Evolutionary conservation across 371 early-diverging fungal genomes (phyloP).

Genomic region (Mortierella polycephala): DNA sequence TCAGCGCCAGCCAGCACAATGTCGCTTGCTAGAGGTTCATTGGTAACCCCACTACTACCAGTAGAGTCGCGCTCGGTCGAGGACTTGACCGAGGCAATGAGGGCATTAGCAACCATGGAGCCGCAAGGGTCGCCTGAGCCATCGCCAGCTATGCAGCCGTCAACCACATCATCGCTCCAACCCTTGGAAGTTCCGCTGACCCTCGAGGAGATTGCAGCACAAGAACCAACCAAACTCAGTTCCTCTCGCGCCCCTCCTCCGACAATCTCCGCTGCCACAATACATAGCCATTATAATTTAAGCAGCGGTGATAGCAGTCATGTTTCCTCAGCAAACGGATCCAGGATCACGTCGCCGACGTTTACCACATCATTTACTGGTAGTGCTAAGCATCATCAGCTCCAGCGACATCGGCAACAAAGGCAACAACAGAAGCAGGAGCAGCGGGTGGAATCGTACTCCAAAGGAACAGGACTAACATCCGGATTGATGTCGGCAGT

Average conservation of each 20-base stretch:
- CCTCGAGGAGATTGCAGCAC: constrained; percentile 40
- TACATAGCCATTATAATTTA: background rate
- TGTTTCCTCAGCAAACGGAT: constrained; percentile 24
- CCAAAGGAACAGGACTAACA: background rate
- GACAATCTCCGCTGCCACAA: background rate
- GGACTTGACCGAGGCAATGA: constrained; percentile 11
- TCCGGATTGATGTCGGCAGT: background rate
- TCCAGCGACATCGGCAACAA: too few relatives aligned
- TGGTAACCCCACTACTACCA: background rate
- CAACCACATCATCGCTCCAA: too few relatives aligned
- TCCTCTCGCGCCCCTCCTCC: background rate
- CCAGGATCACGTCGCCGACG: constrained; percentile 36
- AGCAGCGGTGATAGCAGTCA: constrained; percentile 29
- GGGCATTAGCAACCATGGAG: too few relatives aligned
- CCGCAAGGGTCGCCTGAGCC: too few relatives aligned
- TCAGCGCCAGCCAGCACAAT: constrained; percentile 14
- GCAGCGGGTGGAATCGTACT: constrained; percentile 9
- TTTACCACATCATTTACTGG: constrained; percentile 4
- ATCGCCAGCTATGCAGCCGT: too few relatives aligned
- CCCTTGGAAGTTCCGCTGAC: constrained; percentile 14
- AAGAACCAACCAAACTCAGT: constrained; percentile 24
- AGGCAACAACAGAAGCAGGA: background rate
- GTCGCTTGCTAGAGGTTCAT: background rate
- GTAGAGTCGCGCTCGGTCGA: constrained; percentile 17
- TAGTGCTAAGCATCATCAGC: too few relatives aligned